Evolutionary conservation across 1,284 basidiomycete species (phyloP).

Genomic region (Trichosporon sp.): DNA sequence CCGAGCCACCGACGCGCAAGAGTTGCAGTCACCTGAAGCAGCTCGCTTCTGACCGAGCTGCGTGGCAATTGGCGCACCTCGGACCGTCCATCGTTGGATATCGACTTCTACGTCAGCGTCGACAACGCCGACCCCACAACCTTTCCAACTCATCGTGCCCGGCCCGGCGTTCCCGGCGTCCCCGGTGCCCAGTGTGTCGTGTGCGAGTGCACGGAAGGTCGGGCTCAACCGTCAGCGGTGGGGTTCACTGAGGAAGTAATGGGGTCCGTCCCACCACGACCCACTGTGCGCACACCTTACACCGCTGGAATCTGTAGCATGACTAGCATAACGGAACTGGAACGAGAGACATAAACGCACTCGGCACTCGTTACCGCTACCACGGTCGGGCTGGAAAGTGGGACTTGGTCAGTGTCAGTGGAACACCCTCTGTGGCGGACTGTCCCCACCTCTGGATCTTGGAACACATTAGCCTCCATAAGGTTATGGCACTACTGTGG

Average conservation of each 20-base stretch:
- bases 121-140: not conserved
- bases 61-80: not conserved
- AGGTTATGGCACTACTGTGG: not conserved
- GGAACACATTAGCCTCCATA: not conserved
- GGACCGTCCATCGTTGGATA: not conserved
- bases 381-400: not conserved
- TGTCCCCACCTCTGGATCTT: no score
- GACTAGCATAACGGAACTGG: not conserved
- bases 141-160: not conserved
- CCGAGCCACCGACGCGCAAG: no score
- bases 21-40: no score
- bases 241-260: no score
- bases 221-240: no score
- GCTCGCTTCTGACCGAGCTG: not conserved
- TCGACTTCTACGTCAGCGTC: not conserved
- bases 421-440: no score
- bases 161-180: no score
- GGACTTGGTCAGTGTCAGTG: not conserved
- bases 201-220: no score
- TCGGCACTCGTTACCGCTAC: constrained; percentile 1
- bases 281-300: not conserved
- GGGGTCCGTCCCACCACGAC: not conserved
- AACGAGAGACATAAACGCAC: not conserved
- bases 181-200: no score
- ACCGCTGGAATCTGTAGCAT: not conserved